Evolutionary conservation across 257 asterid genomes (phyloP).

Genomic region (Jasminum sambac): DNA sequence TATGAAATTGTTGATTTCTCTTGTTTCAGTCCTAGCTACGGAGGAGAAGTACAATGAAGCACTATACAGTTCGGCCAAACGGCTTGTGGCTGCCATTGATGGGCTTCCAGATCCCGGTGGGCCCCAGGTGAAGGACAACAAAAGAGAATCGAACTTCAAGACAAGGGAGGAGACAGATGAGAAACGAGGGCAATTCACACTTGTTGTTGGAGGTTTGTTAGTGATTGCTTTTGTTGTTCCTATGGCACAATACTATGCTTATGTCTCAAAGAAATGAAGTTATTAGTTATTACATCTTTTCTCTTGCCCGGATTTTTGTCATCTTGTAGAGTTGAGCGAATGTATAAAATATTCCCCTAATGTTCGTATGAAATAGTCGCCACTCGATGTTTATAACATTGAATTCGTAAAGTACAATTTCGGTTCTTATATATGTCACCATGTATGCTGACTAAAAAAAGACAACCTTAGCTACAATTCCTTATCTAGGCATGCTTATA

Average conservation of each 20-base stretch:
- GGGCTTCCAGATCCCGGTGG: constrained; percentile 99
- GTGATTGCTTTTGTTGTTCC: constrained; percentile 99
- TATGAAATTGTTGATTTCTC: constrained; percentile 3
- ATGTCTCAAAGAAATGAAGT: constrained; percentile 82
- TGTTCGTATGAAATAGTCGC: constrained; percentile 29
- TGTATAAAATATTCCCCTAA: constrained; percentile 42
- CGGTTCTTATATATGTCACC: background rate
- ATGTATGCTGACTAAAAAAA: background rate
- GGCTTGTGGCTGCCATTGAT: constrained; percentile 84
- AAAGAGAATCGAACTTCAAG: constrained; percentile 94
- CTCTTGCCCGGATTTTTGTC: constrained; percentile 16
- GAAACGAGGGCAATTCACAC: constrained; percentile 94
- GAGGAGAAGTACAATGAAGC: constrained; percentile 99
- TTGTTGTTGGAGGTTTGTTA: constrained; percentile 94
- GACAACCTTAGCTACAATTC: constrained; percentile 1
- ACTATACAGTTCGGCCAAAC: constrained; percentile 61
- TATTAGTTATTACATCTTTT: constrained; percentile 16
- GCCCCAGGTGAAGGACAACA: constrained; percentile 66
- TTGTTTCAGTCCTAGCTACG: constrained; percentile 74
- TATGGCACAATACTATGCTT: constrained; percentile 97
- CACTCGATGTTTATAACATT: constrained; percentile 24
- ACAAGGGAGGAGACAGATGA: constrained; percentile 90
- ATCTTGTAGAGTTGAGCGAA: constrained; percentile 39
- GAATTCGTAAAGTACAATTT: constrained; percentile 17
- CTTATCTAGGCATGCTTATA: constrained; percentile 39